Evolutionary conservation across 139 green algal genomes (phyloP).

Genomic region (Spirogloea muscicola): DNA sequence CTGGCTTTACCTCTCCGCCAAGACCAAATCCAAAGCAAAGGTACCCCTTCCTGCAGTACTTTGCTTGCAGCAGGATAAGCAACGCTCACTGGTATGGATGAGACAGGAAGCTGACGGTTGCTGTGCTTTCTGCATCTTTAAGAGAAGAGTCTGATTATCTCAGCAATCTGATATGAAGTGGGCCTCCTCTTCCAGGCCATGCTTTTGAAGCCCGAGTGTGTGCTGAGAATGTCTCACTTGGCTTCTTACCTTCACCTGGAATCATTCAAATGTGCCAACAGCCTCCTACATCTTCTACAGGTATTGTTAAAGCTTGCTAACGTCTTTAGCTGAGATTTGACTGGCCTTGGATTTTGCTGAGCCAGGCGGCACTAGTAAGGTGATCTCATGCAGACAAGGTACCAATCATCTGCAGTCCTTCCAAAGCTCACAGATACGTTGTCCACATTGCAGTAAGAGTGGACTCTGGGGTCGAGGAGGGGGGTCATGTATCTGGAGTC

Average conservation of each 20-base stretch:
- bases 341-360: too few relatives aligned
- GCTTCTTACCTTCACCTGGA: constrained; percentile 68
- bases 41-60: too few relatives aligned
- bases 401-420: too few relatives aligned
- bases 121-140: neutral
- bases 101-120: neutral
- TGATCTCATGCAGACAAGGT: too few relatives aligned
- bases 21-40: constrained; percentile 35
- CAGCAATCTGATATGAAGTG: neutral
- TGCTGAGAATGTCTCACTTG: constrained; percentile 69
- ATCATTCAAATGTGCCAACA: neutral
- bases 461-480: constrained; percentile 63
- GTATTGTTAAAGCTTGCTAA: too few relatives aligned
- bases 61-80: too few relatives aligned
- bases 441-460: constrained; percentile 56
- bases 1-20: constrained; percentile 56
- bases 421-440: too few relatives aligned
- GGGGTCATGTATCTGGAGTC: constrained; percentile 58
- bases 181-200: constrained; percentile 53
- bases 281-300: neutral
- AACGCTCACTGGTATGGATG: too few relatives aligned
- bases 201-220: constrained; percentile 85
- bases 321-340: too few relatives aligned
- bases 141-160: neutral
- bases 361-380: too few relatives aligned